Evolutionary conservation across 306 rosid genomes (phyloP), one percentile per base, ranked within the genome.

Genomic region (Casuarina equisetifolia): DNA sequence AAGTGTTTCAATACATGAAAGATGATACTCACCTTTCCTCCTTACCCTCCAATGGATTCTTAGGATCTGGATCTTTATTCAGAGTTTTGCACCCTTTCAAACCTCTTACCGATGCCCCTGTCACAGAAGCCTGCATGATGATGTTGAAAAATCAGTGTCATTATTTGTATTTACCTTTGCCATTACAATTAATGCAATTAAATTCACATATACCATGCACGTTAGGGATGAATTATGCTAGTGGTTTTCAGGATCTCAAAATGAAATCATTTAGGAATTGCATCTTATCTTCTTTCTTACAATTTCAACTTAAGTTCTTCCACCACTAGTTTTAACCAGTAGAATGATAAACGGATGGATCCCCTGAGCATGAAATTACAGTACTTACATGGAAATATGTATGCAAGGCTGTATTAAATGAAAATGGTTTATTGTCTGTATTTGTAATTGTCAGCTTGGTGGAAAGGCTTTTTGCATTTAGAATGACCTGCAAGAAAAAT

Each of bases 51-150:
- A 91, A 32, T 40, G 97, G 97, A 87, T 89, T 91, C 66, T 85
- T 84, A 53, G 97, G 99, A 87, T 92, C 97, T 25, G 96, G 99
- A 76, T 89, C 87, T 81, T 92, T 95, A 78, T 90, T 95, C 72
- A 95, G 80, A 48, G 92, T 87, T 86, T 91, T 92, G 84, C 91
- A 68, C 77, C 97, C 94, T 80, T 92, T 91, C 86, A 95, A 82
- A 53, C 98, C 98, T 82, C 82, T 84, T 40, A 92, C 97, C 9
- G 91, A 83, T 77, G 91, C 96, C 79, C 91, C 89, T 57, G 80
- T 81, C 39, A 81, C 91, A 79, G 97, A 88, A 82, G 98, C 98
- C 97, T 95, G 87, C 75, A 76, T 38, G 76, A 70, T 53, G 82
- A 77, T 38, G 53, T 77, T 43, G 71, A 78, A 84, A 25, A 59